Conservation (phyloP, 352 stramenopile species). For the Elongisporangium anandrum region DNA sequence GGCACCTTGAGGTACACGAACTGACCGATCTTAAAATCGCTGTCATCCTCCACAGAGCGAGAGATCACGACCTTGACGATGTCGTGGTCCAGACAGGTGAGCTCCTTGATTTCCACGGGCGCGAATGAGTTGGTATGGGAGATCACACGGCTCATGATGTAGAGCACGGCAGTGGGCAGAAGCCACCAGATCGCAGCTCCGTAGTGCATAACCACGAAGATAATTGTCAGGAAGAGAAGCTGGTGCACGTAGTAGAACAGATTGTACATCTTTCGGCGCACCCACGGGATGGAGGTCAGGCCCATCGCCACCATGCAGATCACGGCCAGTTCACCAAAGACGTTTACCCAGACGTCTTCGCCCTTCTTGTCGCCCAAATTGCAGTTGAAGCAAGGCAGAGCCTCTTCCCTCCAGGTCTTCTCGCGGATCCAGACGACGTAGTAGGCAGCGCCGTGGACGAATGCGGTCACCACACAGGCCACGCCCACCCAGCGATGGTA, state of each 20-base stretch:
- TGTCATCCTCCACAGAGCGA: slow-evolving; percentile 1
- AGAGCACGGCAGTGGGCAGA: slow-evolving; percentile 9
- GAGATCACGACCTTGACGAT: slow-evolving; percentile 20
- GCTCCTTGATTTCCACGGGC: slow-evolving; percentile 14
- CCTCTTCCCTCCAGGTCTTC: slow-evolving; percentile 11
- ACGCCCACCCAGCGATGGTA: slow-evolving; percentile 53
- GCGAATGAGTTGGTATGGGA: slow-evolving; percentile 14
- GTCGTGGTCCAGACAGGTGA: slow-evolving; percentile 8
- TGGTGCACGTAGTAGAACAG: slow-evolving; percentile 26
- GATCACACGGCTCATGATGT: slow-evolving; percentile 13
- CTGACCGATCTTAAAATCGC: slow-evolving; percentile 8
- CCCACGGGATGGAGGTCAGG: slow-evolving; percentile 18
- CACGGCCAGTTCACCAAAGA: slow-evolving; percentile 17
- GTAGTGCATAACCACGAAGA: slow-evolving; percentile 18
- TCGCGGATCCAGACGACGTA: slow-evolving; percentile 16
- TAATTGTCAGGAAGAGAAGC: slow-evolving; percentile 14
- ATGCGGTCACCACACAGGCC: slow-evolving; percentile 18
- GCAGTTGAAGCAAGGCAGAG: slow-evolving; percentile 32
- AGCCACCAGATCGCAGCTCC: slow-evolving; percentile 7
- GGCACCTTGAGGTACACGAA: slow-evolving; percentile 18
- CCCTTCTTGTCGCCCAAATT: slow-evolving; percentile 6
- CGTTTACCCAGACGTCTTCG: slow-evolving; percentile 15
- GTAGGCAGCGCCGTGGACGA: slow-evolving; percentile 17
- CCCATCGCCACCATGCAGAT: slow-evolving; percentile 18
- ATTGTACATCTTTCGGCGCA: slow-evolving; percentile 24